Evolutionary conservation across 2,329 filamentous ascomycete genomes (phyloP), one percentile per base, ranked within the genome.

Genomic region (Basipetospora sp.): DNA sequence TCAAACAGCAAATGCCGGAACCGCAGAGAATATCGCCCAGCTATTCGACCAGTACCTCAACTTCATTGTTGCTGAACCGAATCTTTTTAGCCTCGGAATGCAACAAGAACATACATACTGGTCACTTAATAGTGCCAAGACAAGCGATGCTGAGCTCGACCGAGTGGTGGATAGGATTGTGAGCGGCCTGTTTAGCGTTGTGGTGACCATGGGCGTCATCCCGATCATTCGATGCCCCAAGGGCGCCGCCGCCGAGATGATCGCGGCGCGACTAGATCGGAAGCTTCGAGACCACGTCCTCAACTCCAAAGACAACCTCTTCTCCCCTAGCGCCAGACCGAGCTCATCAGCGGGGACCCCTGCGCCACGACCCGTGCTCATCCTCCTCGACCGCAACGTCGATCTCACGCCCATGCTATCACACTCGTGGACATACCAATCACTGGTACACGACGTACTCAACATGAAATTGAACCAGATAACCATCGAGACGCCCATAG

Each of bases 331-430:
- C 41, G 68, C 77, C 36, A 69, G 81, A 43, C 67, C 76, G 2
- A 60, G 67, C 6, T 62, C 63, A 26, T 63, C 66, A n/a, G 60
- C 67, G 5, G 57, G 71, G 13, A 78, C 81, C 1, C 71, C 79
- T 2, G 73, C 77, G 8, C 82, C 84, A 17, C 69, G 92, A 34
- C 90, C 92, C 1, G 85, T 96, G 1, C 73, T 98, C 32, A 76
- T 98, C 46, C 81, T 98, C 37, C 79, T 96, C 34, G 90, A 98
- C 58, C 79, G 90, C 47, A 96, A 94, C 51, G 78, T 98, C 31
- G 90, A 98, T 56, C 63, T 98, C 38, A 85, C 94, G 45, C 87
- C 90, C 3, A 96, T 98, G 90, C 71, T 98, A n/a, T 94, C 88
- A 11, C 90, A 98, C 59, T 94, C 87, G 15, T 71, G 67, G 67